Percentiles rank a stretch among this genome's conserved stretches.
phyloP scores from a whole-genome alignment of 176 grass and related monocot genomes.

The Saccharum spontaneum region DNA sequence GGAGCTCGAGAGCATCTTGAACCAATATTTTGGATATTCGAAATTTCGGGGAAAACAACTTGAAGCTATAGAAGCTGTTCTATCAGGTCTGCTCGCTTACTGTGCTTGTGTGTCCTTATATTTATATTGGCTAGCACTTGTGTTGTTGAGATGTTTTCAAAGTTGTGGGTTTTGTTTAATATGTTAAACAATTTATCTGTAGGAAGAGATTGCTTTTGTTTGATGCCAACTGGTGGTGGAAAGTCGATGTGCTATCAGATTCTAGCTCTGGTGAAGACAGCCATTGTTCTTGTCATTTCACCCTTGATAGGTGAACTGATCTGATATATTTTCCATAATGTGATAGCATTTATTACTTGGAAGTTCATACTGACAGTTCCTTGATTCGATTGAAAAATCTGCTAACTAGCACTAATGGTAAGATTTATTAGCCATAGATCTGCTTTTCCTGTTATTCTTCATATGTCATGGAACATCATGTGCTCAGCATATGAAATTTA shows the following conservation, averaged over 20 bases:
- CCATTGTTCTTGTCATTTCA: conserved; percentile 94
- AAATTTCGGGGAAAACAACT: conserved; percentile 80
- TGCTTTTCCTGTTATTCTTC: conserved; percentile 24
- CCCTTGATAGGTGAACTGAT: conserved; percentile 86
- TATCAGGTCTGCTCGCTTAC: conserved; percentile 55
- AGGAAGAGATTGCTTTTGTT: conserved; percentile 97
- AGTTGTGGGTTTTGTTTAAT: background rate
- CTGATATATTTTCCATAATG: background rate
- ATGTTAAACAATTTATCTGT: conserved; percentile 22
- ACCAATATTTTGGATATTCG: conserved; percentile 72
- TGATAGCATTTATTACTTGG: conserved; percentile 16
- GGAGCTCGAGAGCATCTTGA: conserved; percentile 59
- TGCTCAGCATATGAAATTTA: conserved; percentile 28
- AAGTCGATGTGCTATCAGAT: conserved; percentile 98
- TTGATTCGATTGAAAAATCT: conserved; percentile 48
- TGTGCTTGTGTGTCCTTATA: background rate
- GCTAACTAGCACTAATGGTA: conserved; percentile 81
- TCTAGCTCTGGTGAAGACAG: conserved; percentile 79
- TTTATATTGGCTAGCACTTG: background rate
- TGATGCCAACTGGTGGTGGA: conserved; percentile 98
- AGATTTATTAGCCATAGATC: conserved; percentile 22
- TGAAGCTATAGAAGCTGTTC: conserved; percentile 85
- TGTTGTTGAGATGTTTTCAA: background rate
- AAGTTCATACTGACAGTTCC: conserved; percentile 42
- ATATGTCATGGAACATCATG: conserved; percentile 32